These are phyloP conservation scores for Trichosporon sp. DNA, from an alignment of 1,284 basidiomycete genomes.

Conservation along the genomic window DNA sequence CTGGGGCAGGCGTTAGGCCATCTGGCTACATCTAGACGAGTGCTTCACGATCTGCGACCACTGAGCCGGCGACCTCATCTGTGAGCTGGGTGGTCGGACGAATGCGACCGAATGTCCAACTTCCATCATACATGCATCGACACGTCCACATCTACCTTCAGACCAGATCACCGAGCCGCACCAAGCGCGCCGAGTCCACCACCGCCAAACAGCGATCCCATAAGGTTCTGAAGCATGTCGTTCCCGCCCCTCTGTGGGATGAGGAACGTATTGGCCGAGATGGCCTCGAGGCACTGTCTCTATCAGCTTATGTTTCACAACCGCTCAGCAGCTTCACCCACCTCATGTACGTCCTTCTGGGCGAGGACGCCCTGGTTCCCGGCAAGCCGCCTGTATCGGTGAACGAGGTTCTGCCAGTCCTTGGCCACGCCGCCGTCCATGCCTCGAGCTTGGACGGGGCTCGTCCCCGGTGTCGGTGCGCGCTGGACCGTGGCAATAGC, in stretches of 20 bases:
- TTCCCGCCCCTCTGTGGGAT: conserved; percentile 65
- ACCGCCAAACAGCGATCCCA: conserved; percentile 73
- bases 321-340: conserved; percentile 45
- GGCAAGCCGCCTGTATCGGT: conserved; percentile 57
- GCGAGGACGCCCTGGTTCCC: conserved; percentile 60
- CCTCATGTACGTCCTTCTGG: conserved; percentile 65
- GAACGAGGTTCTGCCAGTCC: conserved; percentile 73
- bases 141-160: background rate
- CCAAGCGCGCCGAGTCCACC: conserved; percentile 40
- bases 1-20: no score
- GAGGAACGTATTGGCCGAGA: conserved; percentile 64
- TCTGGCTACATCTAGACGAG: no score
- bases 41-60: no score
- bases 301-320: conserved; percentile 4
- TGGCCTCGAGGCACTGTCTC: conserved; percentile 58
- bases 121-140: conserved; percentile 3
- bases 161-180: background rate
- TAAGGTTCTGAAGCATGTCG: conserved; percentile 76
- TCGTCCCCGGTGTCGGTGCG: conserved; percentile 55
- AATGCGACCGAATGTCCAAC: background rate
- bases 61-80: no score
- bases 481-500: conserved; percentile 77
- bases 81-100: no score
- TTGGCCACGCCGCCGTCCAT: conserved; percentile 52
- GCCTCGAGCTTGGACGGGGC: conserved; percentile 54